Percentiles rank a stretch among this genome's conserved stretches.
Evolutionary conservation across 768 basidiomycete genomes (phyloP).

Genomic region (Mycena floridula): DNA sequence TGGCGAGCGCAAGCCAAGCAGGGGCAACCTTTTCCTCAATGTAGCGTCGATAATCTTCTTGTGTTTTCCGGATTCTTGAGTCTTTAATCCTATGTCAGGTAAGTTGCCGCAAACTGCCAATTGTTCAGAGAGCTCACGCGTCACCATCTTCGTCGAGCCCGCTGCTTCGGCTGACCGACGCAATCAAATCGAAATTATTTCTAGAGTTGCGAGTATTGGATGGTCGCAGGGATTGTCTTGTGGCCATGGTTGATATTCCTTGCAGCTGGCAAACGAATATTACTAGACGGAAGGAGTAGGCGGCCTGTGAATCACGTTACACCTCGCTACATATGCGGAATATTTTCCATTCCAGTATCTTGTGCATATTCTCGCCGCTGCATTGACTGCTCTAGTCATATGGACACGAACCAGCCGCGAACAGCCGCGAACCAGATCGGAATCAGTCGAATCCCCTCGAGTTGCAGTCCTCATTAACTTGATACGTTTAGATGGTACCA

Average conservation of each 20-base stretch:
- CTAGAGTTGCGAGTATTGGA: neutral
- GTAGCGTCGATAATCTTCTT: constrained; percentile 63
- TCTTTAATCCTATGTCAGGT: constrained; percentile 57
- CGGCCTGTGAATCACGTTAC: neutral
- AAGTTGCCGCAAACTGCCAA: constrained; percentile 21
- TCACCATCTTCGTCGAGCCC: constrained; percentile 72
- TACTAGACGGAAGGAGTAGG: neutral
- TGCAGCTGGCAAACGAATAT: too few relatives aligned
- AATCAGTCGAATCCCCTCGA: constrained; percentile 46
- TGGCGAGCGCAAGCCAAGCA: too few relatives aligned
- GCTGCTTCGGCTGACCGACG: constrained; percentile 73
- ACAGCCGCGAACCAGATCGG: constrained; percentile 63
- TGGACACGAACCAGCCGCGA: constrained; percentile 63
- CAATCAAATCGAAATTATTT: constrained; percentile 49
- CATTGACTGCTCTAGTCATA: constrained; percentile 40
- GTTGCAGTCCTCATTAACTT: constrained; percentile 60
- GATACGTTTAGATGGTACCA: constrained; percentile 36
- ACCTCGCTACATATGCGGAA: constrained; percentile 19
- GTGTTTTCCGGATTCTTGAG: constrained; percentile 27
- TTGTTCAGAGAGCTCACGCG: constrained; percentile 41
- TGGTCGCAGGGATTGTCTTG: neutral
- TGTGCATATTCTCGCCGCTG: constrained; percentile 39
- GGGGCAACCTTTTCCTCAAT: constrained; percentile 56
- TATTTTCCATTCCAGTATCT: constrained; percentile 56
- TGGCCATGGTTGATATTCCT: too few relatives aligned